Evolutionary conservation across 2,329 filamentous ascomycete species (phyloP).

Genomic region (Huntiella savannae): DNA sequence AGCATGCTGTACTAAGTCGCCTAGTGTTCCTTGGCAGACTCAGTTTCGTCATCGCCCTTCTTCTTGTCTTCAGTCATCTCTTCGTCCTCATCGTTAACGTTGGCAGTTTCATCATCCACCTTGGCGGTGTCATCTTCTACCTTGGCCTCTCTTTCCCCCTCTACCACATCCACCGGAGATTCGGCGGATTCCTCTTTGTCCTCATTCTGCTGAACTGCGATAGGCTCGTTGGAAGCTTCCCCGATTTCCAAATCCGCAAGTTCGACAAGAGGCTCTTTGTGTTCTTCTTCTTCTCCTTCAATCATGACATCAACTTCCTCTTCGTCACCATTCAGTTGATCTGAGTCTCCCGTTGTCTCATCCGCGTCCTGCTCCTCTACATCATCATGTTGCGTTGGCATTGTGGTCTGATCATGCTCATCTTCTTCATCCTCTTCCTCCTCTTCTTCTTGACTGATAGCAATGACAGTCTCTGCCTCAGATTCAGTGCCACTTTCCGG

Average conservation of each 20-base stretch:
- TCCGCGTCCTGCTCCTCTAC: background rate
- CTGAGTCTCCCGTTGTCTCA: too few relatives aligned
- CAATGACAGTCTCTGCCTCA: too few relatives aligned
- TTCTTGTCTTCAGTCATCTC: background rate
- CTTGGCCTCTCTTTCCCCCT: too few relatives aligned
- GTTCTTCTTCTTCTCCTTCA: constrained; percentile 19
- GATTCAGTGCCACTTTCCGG: too few relatives aligned
- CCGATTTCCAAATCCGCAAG: constrained; percentile 20
- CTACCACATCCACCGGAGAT: too few relatives aligned
- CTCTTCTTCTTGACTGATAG: background rate
- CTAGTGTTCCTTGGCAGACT: background rate
- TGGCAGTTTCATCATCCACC: background rate
- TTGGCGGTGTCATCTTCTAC: background rate
- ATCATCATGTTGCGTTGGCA: background rate
- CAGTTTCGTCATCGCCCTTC: background rate
- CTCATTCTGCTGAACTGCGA: background rate
- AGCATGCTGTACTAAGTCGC: background rate
- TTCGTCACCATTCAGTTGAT: constrained; percentile 19
- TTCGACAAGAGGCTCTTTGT: constrained; percentile 14
- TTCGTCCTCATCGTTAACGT: background rate
- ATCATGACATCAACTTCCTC: background rate
- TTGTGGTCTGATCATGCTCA: too few relatives aligned
- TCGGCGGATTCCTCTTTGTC: background rate
- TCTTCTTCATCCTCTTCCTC: background rate
- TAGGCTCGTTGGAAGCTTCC: constrained; percentile 8